Conservation (phyloP, 169 alveolate species). For the Plasmodium ovale region DNA sequence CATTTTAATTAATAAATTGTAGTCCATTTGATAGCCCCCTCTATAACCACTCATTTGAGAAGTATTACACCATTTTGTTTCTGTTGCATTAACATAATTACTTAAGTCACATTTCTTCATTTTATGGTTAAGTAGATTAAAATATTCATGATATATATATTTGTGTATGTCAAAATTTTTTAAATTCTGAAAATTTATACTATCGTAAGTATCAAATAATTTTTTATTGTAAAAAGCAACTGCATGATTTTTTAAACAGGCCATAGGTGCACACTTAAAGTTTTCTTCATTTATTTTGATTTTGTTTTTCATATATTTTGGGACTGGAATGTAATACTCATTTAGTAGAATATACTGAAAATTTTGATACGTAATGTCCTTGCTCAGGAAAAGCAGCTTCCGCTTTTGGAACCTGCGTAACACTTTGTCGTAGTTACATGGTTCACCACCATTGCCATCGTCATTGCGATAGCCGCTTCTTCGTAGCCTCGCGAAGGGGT, state of each 20-base stretch:
- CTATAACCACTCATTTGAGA: constrained; percentile 26
- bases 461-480: neutral
- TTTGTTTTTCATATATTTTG: constrained; percentile 73
- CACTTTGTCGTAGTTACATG: constrained; percentile 14
- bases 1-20: constrained; percentile 21
- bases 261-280: constrained; percentile 39
- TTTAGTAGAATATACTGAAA: constrained; percentile 52
- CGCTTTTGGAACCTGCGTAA: constrained; percentile 21
- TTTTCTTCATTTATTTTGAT: constrained; percentile 46
- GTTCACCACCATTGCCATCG: neutral
- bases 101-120: neutral
- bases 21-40: constrained; percentile 50
- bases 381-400: constrained; percentile 37
- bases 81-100: constrained; percentile 18
- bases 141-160: constrained; percentile 45
- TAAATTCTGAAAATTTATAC: constrained; percentile 33
- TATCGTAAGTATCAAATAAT: constrained; percentile 36
- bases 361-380: constrained; percentile 42
- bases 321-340: constrained; percentile 74
- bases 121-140: constrained; percentile 8
- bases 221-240: constrained; percentile 64
- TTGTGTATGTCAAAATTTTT: constrained; percentile 67
- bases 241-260: constrained; percentile 58
- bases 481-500: constrained; percentile 26
- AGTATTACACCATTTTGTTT: neutral